Conservation (phyloP, 441 rosid genomes). For the Mallotus repandus region DNA sequence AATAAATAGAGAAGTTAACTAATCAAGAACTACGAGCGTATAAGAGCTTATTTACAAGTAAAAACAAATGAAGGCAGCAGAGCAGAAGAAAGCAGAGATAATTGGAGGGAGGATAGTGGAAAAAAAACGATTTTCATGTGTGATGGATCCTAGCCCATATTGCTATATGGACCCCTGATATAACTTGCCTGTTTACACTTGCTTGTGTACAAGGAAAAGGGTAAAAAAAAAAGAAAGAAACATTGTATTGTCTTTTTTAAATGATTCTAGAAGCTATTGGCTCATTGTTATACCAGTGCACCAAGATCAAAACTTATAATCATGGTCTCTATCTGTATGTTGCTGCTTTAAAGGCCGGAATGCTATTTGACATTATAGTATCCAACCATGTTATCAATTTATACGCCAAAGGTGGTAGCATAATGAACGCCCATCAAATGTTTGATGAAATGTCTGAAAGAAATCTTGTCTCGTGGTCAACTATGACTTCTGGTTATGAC, state of each 20-base stretch:
- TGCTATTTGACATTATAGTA: constrained; percentile 34
- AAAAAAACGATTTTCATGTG: too few species aligned
- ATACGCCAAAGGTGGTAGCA: constrained; percentile 51
- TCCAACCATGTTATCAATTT: constrained; percentile 53
- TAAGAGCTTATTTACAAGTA: too few species aligned
- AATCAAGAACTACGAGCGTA: too few species aligned
- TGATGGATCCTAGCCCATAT: too few species aligned
- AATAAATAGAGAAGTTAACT: too few species aligned
- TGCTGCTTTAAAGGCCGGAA: constrained; percentile 38
- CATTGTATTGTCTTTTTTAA: not conserved
- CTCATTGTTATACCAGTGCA: constrained; percentile 43
- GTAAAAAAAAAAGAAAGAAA: too few species aligned
- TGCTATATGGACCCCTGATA: too few species aligned
- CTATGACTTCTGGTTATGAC: constrained; percentile 61
- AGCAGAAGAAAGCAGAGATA: too few species aligned
- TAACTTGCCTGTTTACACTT: too few species aligned
- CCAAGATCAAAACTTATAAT: constrained; percentile 39
- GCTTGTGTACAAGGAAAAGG: too few species aligned
- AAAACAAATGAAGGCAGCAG: too few species aligned
- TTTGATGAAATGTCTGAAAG: constrained; percentile 55
- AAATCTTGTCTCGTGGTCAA: constrained; percentile 68
- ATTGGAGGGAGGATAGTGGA: too few species aligned
- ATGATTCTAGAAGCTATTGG: constrained; percentile 36
- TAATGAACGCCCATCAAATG: constrained; percentile 36
- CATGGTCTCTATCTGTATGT: constrained; percentile 53